Percentiles rank a stretch among this genome's conserved stretches.
These are phyloP conservation scores for Trifolium subterraneum DNA, from an alignment of 306 rosid species.

Conservation along the genomic window DNA sequence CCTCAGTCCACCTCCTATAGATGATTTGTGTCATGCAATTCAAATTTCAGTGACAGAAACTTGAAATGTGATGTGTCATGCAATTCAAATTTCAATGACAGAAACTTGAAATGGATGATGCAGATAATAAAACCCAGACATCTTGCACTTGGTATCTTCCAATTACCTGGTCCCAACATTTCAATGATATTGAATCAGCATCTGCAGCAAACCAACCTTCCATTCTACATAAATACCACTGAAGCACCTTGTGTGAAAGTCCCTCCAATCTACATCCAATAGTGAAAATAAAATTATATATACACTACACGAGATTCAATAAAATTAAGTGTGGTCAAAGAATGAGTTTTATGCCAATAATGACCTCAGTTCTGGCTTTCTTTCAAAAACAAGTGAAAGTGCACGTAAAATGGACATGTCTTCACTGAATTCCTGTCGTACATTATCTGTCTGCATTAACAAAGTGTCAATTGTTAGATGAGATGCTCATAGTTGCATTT, in stretches of 20 bases:
- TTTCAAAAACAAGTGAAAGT: constrained; percentile 78
- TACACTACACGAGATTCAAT: constrained; percentile 19
- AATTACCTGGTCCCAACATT: constrained; percentile 94
- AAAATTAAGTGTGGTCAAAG: background rate
- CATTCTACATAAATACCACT: constrained; percentile 98
- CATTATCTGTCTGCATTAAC: constrained; percentile 66
- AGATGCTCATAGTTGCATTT: constrained; percentile 31
- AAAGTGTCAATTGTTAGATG: constrained; percentile 40
- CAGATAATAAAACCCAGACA: constrained; percentile 14
- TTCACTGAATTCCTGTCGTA: constrained; percentile 68
- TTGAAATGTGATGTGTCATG: constrained; percentile 7
- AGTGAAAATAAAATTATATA: constrained; percentile 28
- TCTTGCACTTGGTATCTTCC: constrained; percentile 8
- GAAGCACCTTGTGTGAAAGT: constrained; percentile 85
- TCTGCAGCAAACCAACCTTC: constrained; percentile 99
- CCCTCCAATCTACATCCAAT: constrained; percentile 82
- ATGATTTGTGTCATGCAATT: constrained; percentile 14
- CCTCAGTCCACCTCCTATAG: constrained; percentile 10
- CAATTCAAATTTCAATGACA: constrained; percentile 13
- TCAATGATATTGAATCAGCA: constrained; percentile 85
- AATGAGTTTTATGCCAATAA: background rate
- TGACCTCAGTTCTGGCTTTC: constrained; percentile 84
- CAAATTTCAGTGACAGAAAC: constrained; percentile 11
- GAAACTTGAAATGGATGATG: constrained; percentile 6
- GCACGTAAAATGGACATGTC: constrained; percentile 88